Conservation (phyloP, 1,284 basidiomycete species). For the Apiotrichum montevideense region DNA sequence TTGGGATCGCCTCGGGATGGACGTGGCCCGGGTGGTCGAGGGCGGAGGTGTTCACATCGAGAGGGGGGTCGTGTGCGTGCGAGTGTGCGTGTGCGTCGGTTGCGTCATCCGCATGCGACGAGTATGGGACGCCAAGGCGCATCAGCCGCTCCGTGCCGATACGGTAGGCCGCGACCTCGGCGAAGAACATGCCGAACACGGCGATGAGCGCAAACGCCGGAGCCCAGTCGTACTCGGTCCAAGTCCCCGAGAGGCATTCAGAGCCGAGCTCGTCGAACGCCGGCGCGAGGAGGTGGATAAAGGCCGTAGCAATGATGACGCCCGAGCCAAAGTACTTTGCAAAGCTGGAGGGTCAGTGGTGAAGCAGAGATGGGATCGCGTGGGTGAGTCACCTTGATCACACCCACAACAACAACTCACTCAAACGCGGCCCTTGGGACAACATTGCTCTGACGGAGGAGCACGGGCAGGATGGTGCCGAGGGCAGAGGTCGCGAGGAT, state of each 20-base stretch:
- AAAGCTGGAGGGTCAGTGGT: slow-evolving; percentile 50
- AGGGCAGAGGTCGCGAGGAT: slow-evolving; percentile 54
- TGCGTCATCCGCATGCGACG: slow-evolving; percentile 50
- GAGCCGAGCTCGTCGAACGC: slow-evolving; percentile 66
- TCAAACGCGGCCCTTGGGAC: slow-evolving; percentile 66
- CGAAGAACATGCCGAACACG: slow-evolving; percentile 75
- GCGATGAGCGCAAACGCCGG: slow-evolving; percentile 71
- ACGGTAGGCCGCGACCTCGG: slow-evolving; percentile 78
- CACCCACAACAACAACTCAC: slow-evolving; percentile 49
- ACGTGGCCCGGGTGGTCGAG: slow-evolving; percentile 23
- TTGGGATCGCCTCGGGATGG: slow-evolving; percentile 16
- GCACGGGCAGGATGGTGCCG: slow-evolving; percentile 76
- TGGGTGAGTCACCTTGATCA: no score
- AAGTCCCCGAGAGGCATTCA: slow-evolving; percentile 63
- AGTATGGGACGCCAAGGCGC: slow-evolving; percentile 36
- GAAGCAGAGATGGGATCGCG: background rate
- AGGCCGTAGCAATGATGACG: slow-evolving; percentile 87
- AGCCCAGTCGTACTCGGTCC: slow-evolving; percentile 72
- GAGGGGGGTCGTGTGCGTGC: slow-evolving; percentile 58
- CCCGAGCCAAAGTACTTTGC: slow-evolving; percentile 94
- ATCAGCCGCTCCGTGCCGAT: slow-evolving; percentile 42
- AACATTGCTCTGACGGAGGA: slow-evolving; percentile 59
- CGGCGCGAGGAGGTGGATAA: slow-evolving; percentile 77
- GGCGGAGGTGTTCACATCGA: slow-evolving; percentile 26
- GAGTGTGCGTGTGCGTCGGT: slow-evolving; percentile 58